Conservation (phyloP, 257 asterid species). For the Rehmannia glutinosa region DNA sequence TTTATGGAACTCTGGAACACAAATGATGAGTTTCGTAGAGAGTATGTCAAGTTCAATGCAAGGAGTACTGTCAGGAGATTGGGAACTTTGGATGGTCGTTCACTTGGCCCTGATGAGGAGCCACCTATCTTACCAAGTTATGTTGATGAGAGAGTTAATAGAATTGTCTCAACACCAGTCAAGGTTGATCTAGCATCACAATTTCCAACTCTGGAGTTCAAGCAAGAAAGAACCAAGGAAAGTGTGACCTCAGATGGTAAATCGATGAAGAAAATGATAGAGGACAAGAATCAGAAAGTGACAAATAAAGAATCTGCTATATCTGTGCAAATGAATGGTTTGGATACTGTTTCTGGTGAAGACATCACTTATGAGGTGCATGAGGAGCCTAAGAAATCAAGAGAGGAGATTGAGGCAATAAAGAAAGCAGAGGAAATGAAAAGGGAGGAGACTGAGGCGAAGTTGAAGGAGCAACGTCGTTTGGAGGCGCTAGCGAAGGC, state of each 20-base stretch:
- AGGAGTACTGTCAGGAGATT: constrained; percentile 74
- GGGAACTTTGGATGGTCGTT: constrained; percentile 87
- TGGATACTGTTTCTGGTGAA: constrained; percentile 24
- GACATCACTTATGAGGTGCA: constrained; percentile 22
- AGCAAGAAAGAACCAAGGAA: constrained; percentile 28
- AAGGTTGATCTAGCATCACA: constrained; percentile 24
- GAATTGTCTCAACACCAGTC: constrained; percentile 26
- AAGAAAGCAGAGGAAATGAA: constrained; percentile 59
- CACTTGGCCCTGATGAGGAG: constrained; percentile 81
- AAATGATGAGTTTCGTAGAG: constrained; percentile 58
- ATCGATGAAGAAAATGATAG: constrained; percentile 20
- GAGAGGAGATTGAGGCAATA: constrained; percentile 53
- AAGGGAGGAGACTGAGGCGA: constrained; percentile 46
- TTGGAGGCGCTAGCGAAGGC: constrained; percentile 80
- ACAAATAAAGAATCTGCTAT: constrained; percentile 17
- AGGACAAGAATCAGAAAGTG: constrained; percentile 28
- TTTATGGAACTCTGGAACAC: constrained; percentile 77
- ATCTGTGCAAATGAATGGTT: constrained; percentile 27
- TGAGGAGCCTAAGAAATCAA: constrained; percentile 37
- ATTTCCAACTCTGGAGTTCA: constrained; percentile 30
- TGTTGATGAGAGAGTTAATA: constrained; percentile 35
- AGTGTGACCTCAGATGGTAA: constrained; percentile 13
- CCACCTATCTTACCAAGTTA: constrained; percentile 53
- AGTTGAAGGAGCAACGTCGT: constrained; percentile 72
- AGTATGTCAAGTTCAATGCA: constrained; percentile 53